Percentiles rank a stretch among this genome's conserved stretches.
These are phyloP conservation scores for Dothistroma septosporum DNA, from an alignment of 2,329 filamentous ascomycete species.

Conservation along the genomic window DNA sequence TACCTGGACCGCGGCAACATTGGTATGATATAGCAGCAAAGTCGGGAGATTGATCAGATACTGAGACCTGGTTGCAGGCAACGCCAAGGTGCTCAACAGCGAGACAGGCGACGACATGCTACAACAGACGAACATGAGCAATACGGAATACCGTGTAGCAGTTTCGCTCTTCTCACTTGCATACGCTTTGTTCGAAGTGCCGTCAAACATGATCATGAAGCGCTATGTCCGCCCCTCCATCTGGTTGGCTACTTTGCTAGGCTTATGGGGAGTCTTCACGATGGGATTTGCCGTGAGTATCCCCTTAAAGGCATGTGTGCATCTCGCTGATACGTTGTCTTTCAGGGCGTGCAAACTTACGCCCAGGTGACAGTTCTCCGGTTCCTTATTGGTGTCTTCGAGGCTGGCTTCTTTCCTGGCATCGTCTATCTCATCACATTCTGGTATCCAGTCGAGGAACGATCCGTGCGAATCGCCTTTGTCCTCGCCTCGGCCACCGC, in stretches of 20 bases:
- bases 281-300: slow-evolving; percentile 32
- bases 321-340: too few relatives aligned
- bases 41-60: too few relatives aligned
- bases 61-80: slow-evolving; percentile 26
- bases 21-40: slow-evolving; percentile 4
- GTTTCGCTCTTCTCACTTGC: slow-evolving; percentile 34
- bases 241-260: slow-evolving; percentile 39
- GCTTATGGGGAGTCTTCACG: slow-evolving; percentile 39
- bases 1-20: slow-evolving; percentile 36
- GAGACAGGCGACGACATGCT: slow-evolving; percentile 59
- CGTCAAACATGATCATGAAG: slow-evolving; percentile 41
- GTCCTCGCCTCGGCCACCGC: slow-evolving; percentile 54
- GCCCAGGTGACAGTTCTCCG: slow-evolving; percentile 34
- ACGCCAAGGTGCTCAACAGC: slow-evolving; percentile 59
- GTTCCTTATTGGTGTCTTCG: slow-evolving; percentile 38
- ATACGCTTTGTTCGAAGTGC: slow-evolving; percentile 34
- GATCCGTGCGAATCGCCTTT: slow-evolving; percentile 56
- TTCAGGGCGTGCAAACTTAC: slow-evolving; percentile 32
- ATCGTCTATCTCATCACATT: slow-evolving; percentile 38
- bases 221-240: slow-evolving; percentile 37
- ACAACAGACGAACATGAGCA: slow-evolving; percentile 57
- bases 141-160: slow-evolving; percentile 53
- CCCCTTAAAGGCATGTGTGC: not conserved
- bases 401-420: slow-evolving; percentile 39
- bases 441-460: slow-evolving; percentile 55